phyloP scores from a whole-genome alignment of 768 basidiomycete species.

The Lactarius indigo region DNA sequence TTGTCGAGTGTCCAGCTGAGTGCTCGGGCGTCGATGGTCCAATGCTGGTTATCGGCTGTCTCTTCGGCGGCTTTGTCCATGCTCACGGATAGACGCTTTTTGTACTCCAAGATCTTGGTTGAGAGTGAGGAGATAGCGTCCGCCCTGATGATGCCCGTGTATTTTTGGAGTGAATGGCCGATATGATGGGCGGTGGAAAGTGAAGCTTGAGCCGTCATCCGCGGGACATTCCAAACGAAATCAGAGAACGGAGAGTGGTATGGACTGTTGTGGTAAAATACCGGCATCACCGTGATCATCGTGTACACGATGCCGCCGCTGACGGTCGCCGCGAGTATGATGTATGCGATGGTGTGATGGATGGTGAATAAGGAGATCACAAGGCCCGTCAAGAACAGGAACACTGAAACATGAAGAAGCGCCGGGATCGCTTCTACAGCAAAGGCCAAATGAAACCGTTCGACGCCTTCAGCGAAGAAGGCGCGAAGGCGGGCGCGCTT shows the following conservation, averaged over 20 bases:
- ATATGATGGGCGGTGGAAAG: not conserved
- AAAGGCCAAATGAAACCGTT: not conserved
- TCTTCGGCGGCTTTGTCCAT: not conserved
- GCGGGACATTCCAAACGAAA: not conserved
- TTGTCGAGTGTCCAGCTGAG: constrained; percentile 13
- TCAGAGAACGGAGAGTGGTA: constrained; percentile 12
- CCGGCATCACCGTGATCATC: constrained; percentile 13
- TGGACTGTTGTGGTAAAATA: constrained; percentile 1
- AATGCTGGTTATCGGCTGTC: not conserved
- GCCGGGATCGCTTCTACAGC: constrained; percentile 10
- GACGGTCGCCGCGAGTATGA: not conserved
- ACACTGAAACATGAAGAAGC: constrained; percentile 15
- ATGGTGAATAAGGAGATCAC: constrained; percentile 16
- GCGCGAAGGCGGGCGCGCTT: constrained; percentile 14
- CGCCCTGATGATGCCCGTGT: not conserved
- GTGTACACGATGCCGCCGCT: not conserved
- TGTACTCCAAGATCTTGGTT: not conserved
- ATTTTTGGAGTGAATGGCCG: not conserved
- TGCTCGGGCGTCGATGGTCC: not conserved
- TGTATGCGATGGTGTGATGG: constrained; percentile 11
- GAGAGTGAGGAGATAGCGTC: not conserved
- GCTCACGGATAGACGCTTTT: not conserved
- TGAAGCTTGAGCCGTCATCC: not conserved
- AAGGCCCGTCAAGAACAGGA: constrained; percentile 19
- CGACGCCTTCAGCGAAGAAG: constrained; percentile 8